Percentiles rank a stretch among this genome's conserved stretches.
Conservation (phyloP, 2,329 filamentous ascomycete genomes). For the Sporothrix variecibatus region DNA sequence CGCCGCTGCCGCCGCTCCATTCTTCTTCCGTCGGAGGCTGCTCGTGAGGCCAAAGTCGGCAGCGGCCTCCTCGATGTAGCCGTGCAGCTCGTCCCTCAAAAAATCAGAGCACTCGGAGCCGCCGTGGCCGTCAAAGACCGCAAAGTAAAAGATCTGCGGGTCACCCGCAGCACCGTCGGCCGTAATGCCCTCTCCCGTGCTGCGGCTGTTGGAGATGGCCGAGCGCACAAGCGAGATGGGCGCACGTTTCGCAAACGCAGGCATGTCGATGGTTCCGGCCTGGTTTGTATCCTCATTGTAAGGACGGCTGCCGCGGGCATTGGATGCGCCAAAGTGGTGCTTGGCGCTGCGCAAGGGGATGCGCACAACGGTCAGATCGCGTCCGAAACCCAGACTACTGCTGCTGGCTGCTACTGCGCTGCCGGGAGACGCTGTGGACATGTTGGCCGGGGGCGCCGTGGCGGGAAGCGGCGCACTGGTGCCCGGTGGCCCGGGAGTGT, state of each 20-base stretch:
- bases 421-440: conserved; percentile 40
- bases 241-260: conserved; percentile 83
- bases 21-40: conserved; percentile 59
- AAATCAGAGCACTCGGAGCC: conserved; percentile 87
- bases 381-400: conserved; percentile 41
- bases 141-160: conserved; percentile 97
- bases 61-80: conserved; percentile 83
- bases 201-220: conserved; percentile 51
- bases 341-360: conserved; percentile 93
- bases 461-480: conserved; percentile 59
- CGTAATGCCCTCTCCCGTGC: conserved; percentile 61
- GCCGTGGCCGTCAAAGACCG: conserved; percentile 93
- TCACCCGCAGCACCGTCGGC: conserved; percentile 77
- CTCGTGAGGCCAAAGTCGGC: conserved; percentile 75
- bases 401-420: conserved; percentile 44
- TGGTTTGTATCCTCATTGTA: conserved; percentile 96
- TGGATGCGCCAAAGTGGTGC: conserved; percentile 85
- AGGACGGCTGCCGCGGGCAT: conserved; percentile 76
- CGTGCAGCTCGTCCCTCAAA: conserved; percentile 78
- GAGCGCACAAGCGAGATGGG: conserved; percentile 62
- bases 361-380: conserved; percentile 89
- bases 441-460: conserved; percentile 39
- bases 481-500: conserved; percentile 53
- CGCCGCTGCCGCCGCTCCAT: conserved; percentile 27
- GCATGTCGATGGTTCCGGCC: conserved; percentile 87